Evolutionary conservation across 1,284 basidiomycete genomes (phyloP).

Genomic region (Leccinum griseonigrum): DNA sequence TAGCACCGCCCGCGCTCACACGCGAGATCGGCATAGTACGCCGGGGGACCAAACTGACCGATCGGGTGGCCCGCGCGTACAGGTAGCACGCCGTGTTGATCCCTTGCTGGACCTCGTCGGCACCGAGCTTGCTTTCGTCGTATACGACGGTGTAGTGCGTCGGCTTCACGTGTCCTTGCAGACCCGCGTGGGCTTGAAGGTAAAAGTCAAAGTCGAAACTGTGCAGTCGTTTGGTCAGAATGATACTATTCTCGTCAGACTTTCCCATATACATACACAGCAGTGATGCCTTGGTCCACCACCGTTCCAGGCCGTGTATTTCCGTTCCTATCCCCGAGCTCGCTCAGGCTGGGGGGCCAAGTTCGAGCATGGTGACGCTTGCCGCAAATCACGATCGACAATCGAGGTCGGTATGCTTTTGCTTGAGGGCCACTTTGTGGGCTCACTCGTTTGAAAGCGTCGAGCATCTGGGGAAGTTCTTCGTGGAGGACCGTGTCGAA

Average conservation of each 20-base stretch:
- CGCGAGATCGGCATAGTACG: conserved; percentile 75
- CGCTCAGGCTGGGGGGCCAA: conserved; percentile 44
- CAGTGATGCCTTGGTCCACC: conserved; percentile 70
- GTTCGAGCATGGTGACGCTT: conserved; percentile 77
- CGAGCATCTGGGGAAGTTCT: conserved; percentile 59
- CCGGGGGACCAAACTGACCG: conserved; percentile 71
- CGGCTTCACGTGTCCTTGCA: conserved; percentile 43
- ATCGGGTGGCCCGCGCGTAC: conserved; percentile 74
- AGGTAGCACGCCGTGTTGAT: conserved; percentile 63
- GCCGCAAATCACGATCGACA: conserved; percentile 76
- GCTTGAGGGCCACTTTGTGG: conserved; percentile 28
- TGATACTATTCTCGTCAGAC: conserved; percentile 2
- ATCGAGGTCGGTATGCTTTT: conserved; percentile 51
- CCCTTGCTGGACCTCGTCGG: conserved; percentile 68
- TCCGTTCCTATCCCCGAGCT: conserved; percentile 55
- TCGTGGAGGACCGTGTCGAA: conserved; percentile 56
- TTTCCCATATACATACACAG: conserved; percentile 43
- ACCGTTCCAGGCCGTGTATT: conserved; percentile 76
- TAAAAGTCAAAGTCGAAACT: conserved; percentile 77
- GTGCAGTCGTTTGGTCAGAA: conserved; percentile 1
- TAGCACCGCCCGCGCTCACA: conserved; percentile 73
- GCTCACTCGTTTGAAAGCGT: conserved; percentile 56
- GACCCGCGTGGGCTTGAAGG: conserved; percentile 63
- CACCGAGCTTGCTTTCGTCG: conserved; percentile 61
- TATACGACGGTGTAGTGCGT: conserved; percentile 77